These are phyloP conservation scores for Tylopilus sp. DNA, from an alignment of 768 basidiomycete species.

Conservation along the genomic window DNA sequence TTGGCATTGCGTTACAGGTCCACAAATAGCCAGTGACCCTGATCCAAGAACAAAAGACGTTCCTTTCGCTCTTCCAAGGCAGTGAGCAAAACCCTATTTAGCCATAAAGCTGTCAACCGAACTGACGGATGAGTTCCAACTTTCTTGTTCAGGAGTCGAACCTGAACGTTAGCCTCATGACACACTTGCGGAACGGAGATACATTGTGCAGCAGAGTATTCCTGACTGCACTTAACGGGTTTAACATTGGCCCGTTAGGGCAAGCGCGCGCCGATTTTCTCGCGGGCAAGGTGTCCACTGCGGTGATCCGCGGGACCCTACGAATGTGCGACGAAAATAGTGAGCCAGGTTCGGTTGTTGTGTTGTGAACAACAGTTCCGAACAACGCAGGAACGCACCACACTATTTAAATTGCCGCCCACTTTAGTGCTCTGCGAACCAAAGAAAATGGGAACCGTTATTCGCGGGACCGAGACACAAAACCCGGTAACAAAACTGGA, in stretches of 20 bases:
- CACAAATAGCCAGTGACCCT: no score
- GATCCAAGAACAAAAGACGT: no score
- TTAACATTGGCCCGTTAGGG: not conserved
- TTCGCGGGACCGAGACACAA: not conserved
- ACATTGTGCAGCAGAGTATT: not conserved
- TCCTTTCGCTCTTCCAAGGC: no score
- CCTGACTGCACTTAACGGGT: not conserved
- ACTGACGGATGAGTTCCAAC: not conserved
- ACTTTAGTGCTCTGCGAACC: no score
- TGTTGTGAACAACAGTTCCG: not conserved
- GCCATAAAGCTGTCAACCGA: not conserved
- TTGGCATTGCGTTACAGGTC: no score
- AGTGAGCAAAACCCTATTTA: not conserved
- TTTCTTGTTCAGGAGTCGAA: not conserved
- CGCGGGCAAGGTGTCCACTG: not conserved
- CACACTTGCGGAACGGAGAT: not conserved
- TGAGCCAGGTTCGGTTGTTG: not conserved
- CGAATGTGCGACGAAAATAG: not conserved
- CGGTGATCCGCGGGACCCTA: not conserved
- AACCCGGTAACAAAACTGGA: not conserved
- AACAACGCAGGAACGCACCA: not conserved
- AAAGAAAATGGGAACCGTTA: not conserved
- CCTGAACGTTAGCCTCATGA: not conserved
- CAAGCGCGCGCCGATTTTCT: not conserved
- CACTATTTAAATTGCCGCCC: not conserved